A percentile compares a stretch with the other conserved stretches of the same genome.
Conservation (phyloP, 2,329 filamentous ascomycete genomes). For the Westerdykella aurantiaca region DNA sequence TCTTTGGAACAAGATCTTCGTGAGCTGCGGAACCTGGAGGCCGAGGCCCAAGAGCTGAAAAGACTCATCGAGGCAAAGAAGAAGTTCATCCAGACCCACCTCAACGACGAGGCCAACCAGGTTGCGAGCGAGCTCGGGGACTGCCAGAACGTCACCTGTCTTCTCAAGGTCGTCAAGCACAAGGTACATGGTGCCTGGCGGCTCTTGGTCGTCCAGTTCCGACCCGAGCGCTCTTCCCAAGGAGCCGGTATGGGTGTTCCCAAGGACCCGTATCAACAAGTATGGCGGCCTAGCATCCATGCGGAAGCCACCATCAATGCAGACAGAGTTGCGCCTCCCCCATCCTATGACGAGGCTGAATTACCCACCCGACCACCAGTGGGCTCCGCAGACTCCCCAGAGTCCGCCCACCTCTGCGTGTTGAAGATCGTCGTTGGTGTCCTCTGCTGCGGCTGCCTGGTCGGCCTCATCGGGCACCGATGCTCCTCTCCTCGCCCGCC, state of each 20-base stretch:
- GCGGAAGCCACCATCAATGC: slow-evolving; percentile 6
- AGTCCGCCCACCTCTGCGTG: slow-evolving; percentile 35
- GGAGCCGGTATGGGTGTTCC: slow-evolving; percentile 22
- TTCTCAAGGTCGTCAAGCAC: slow-evolving; percentile 36
- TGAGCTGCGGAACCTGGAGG: slow-evolving; percentile 37
- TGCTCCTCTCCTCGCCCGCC: slow-evolving; percentile 47
- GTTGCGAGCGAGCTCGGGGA: slow-evolving; percentile 38
- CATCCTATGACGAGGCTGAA: not conserved
- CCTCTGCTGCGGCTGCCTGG: slow-evolving; percentile 41
- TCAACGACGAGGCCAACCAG: slow-evolving; percentile 24
- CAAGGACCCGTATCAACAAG: slow-evolving; percentile 17
- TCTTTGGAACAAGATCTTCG: slow-evolving; percentile 39
- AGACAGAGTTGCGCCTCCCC: slow-evolving; percentile 2
- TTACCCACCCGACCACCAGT: too few relatives aligned
- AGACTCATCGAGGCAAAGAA: slow-evolving; percentile 34
- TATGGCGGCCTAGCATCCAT: slow-evolving; percentile 12
- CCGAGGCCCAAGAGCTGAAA: slow-evolving; percentile 35
- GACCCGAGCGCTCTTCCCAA: slow-evolving; percentile 17
- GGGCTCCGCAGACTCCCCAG: slow-evolving; percentile 1
- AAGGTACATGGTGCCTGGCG: slow-evolving; percentile 33
- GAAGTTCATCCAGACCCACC: slow-evolving; percentile 26
- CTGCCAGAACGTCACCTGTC: slow-evolving; percentile 41
- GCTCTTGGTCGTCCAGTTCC: slow-evolving; percentile 25
- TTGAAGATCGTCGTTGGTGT: slow-evolving; percentile 42
- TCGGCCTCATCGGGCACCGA: slow-evolving; percentile 43